Evolutionary conservation across 208 protist genomes (phyloP), one percentile per base, ranked within the genome.

Genomic region (Vickermania ingenoplastis): DNA sequence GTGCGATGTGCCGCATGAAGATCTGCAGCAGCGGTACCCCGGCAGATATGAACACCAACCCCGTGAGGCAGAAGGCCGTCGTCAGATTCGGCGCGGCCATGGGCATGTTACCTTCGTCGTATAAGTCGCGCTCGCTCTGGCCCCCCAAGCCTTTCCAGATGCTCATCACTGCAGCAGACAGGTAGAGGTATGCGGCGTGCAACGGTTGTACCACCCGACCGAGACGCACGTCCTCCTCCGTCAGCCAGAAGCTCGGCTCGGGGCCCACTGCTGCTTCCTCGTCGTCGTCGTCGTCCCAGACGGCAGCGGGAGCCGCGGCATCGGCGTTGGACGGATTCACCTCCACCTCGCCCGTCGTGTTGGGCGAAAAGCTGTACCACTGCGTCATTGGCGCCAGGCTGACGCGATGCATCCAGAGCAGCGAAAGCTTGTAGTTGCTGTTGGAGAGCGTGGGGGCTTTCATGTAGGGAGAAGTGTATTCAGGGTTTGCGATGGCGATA

Each of bases 321-420:
- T 25, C 11, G 27, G 23, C 5, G 21, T 24, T 14, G 49, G 21
- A 48, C 14, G 41, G 17, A 48, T 13, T 13, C 13, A 48, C 17
- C 14, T 13, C 41, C 11, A 58, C 55, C 11, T 41, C 31, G 25
- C 3, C 25, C 28, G 61, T 61, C 4, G 61, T 28, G 1, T 41
- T 31, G 2, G 55, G 23, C 31, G 57, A 26, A 48, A 63, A 48
- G 49, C 67, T 61, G 41, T 75, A 84, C 78, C 73, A 84, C 25
- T 53, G 41, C 26, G 29, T 28, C 31, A 72, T 53, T 1, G 66
- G 53, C 26, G 49, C 50, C n/a, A 17, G 25, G 59, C 65, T 22
- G 0, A 63, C 52, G 29, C 78, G 78, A 3, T 63, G 61, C 60
- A 81, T 27, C 78, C 78, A 84, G 54, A 55, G 65, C 22, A 76